phyloP scores from a whole-genome alignment of 176 grass and related monocot genomes.

The Zoysia japonica region DNA sequence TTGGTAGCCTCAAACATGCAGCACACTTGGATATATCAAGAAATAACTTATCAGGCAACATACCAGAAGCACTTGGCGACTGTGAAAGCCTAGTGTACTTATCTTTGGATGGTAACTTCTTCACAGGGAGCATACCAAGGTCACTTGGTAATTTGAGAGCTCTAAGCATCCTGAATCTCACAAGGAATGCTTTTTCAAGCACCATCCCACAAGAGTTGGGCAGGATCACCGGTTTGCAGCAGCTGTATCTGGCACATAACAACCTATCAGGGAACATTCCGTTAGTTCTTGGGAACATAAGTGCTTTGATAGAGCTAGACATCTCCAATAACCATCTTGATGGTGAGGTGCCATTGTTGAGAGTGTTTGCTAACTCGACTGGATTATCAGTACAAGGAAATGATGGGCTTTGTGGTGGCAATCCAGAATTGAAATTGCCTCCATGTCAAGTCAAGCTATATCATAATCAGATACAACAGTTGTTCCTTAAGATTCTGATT shows the following conservation, averaged over 20 bases:
- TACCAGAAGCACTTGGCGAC: constrained; percentile 25
- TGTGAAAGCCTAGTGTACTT: constrained; percentile 41
- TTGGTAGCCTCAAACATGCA: constrained; percentile 15
- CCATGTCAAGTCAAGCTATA: constrained; percentile 27
- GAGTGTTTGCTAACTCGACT: constrained; percentile 22
- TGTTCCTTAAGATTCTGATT: constrained; percentile 37
- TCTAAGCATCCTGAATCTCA: constrained; percentile 36
- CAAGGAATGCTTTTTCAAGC: constrained; percentile 26
- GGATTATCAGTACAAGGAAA: constrained; percentile 28
- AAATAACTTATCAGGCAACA: constrained; percentile 36
- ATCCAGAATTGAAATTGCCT: constrained; percentile 25
- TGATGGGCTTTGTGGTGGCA: constrained; percentile 34
- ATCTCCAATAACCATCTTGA: constrained; percentile 39
- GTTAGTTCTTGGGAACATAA: neutral
- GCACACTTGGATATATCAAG: constrained; percentile 23
- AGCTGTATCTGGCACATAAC: constrained; percentile 42
- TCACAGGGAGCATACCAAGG: constrained; percentile 27
- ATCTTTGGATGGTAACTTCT: constrained; percentile 29
- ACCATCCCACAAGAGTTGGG: constrained; percentile 23
- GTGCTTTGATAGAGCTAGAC: constrained; percentile 18
- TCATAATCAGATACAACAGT: neutral
- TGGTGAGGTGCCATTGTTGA: constrained; percentile 15
- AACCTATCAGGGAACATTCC: constrained; percentile 36
- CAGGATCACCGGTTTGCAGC: constrained; percentile 6
- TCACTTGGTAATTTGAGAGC: constrained; percentile 34